Conservation (phyloP, 2,329 filamentous ascomycete species). For the Monilinia laxa region DNA sequence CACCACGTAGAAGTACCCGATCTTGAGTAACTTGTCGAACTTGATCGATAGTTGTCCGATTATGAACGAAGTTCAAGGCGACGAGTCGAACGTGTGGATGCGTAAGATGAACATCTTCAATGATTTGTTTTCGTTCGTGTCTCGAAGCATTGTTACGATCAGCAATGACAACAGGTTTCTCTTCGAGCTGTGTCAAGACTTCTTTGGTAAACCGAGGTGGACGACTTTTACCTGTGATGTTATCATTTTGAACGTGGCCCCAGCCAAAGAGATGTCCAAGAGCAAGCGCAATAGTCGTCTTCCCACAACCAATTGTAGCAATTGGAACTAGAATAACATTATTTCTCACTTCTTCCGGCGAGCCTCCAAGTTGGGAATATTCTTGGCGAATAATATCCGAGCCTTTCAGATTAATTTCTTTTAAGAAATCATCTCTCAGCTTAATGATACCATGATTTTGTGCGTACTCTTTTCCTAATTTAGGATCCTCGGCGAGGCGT, state of each 20-base stretch:
- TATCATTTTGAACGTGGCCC: slow-evolving; percentile 96
- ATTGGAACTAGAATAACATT: slow-evolving; percentile 86
- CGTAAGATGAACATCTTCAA: slow-evolving; percentile 69
- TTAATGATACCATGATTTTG: slow-evolving; percentile 94
- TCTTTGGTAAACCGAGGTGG: slow-evolving; percentile 74
- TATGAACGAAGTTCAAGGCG: slow-evolving; percentile 85
- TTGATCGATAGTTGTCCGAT: slow-evolving; percentile 62
- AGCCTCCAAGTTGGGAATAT: slow-evolving; percentile 51
- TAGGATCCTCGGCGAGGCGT: slow-evolving; percentile 66
- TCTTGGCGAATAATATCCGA: slow-evolving; percentile 83
- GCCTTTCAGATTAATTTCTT: slow-evolving; percentile 79
- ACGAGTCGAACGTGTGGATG: slow-evolving; percentile 69
- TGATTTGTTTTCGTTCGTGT: slow-evolving; percentile 83
- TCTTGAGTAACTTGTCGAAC: slow-evolving; percentile 74
- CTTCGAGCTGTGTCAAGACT: slow-evolving; percentile 63
- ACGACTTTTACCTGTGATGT: slow-evolving; percentile 78
- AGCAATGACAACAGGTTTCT: slow-evolving; percentile 74
- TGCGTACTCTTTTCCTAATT: slow-evolving; percentile 70
- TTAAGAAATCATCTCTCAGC: slow-evolving; percentile 83
- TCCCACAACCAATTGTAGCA: slow-evolving; percentile 92
- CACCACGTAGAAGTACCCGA: slow-evolving; percentile 79
- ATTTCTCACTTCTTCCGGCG: slow-evolving; percentile 55
- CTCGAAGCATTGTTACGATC: slow-evolving; percentile 93
- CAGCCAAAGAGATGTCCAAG: slow-evolving; percentile 81
- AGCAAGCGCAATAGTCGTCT: slow-evolving; percentile 86